Conservation (phyloP, 1,284 basidiomycete genomes). For the Gymnopus androsaceus region DNA sequence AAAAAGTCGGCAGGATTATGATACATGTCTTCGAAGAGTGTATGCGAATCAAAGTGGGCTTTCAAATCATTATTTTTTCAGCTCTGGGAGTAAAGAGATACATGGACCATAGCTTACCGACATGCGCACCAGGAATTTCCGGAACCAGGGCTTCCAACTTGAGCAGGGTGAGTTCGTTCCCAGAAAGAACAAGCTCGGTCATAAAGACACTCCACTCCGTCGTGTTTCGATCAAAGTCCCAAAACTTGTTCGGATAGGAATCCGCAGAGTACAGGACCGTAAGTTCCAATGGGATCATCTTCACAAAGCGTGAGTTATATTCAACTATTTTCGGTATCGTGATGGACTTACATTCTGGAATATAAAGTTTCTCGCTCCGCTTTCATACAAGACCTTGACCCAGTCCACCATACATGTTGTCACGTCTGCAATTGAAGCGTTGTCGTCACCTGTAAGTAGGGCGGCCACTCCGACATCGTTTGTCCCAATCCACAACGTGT, state of each 20-base stretch:
- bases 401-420: slow-evolving; percentile 45
- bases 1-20: slow-evolving; percentile 48
- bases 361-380: slow-evolving; percentile 46
- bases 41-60: slow-evolving; percentile 57
- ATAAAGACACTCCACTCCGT: slow-evolving; percentile 53
- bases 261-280: slow-evolving; percentile 43
- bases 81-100: neutral
- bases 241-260: slow-evolving; percentile 46
- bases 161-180: slow-evolving; percentile 44
- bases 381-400: slow-evolving; percentile 43
- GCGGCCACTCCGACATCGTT: slow-evolving; percentile 45
- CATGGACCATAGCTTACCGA: slow-evolving; percentile 26
- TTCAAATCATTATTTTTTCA: neutral
- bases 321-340: neutral
- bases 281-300: slow-evolving; percentile 52
- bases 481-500: slow-evolving; percentile 49
- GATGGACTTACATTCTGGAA: slow-evolving; percentile 43
- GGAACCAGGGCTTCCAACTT: slow-evolving; percentile 43
- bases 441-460: slow-evolving; percentile 38
- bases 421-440: slow-evolving; percentile 40
- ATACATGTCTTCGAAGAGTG: slow-evolving; percentile 56
- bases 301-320: neutral
- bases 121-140: slow-evolving; percentile 31
- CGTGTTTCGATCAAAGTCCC: slow-evolving; percentile 42
- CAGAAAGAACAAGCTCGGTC: slow-evolving; percentile 43